Evolutionary conservation across 345 rosid genomes (phyloP), one percentile per base, ranked within the genome.

Genomic region (Citrus inodora): DNA sequence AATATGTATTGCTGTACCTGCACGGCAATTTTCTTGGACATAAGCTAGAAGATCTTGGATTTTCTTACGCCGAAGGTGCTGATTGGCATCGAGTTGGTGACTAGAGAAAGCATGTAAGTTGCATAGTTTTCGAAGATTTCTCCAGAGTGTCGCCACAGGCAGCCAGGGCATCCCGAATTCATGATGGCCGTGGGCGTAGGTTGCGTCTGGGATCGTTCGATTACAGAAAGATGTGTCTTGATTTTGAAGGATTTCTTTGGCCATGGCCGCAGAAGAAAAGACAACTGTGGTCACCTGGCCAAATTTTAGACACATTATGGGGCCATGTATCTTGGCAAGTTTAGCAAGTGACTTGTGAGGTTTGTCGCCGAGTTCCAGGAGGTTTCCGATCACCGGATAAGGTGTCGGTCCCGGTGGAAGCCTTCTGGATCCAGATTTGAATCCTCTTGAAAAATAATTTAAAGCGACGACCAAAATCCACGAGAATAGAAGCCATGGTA

Each of bases 391-490:
- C 42, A 86, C 19, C 1, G 83, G 88, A 30, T 78, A 67, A 5
- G 80, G 64, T 2, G 58, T 19, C 0, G 86, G 90, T 27, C 88
- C 90, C 0, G 87, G 88, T 0, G 88, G 88, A 17, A 83, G 84
- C 30, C 66, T 65, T 17, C 67, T 53, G 14, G 78, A 67, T 25
- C 14, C 76, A 13, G n/a, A 4, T 42, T 66, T 76, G 75, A 28
- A 80, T 32, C 22, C 56, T 64, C 42, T 71, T 42, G 60, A 7
- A 22, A 48, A 27, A 4, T 4, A 55, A 8, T 5, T 67, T 30
- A 75, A 30, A 1, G 64, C 22, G 5, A 11, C 9, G 16, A 76
- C 5, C 2, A 66, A 13, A 5, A 24, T 17, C 13, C 28, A 25
- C 4, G 76, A 38, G 56, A 69, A 42, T 51, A 79, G 71, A 28